Evolutionary conservation across 768 basidiomycete genomes (phyloP).

Genomic region (Lanmaoa rubissima): DNA sequence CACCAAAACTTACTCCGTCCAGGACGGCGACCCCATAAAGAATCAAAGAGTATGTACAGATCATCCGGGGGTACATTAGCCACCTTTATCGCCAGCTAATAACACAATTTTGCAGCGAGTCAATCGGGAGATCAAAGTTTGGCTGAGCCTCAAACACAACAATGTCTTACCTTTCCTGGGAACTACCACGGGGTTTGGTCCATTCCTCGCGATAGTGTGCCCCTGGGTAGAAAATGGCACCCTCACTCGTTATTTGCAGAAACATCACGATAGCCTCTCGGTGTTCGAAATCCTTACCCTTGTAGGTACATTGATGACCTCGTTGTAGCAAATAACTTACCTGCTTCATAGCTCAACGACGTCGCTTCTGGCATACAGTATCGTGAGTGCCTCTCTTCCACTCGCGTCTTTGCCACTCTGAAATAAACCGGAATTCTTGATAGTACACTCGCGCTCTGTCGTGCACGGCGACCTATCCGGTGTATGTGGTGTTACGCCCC

Average conservation of each 20-base stretch:
- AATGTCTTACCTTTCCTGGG: background rate
- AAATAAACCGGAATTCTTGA: background rate
- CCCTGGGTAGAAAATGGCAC: background rate
- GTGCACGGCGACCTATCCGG: constrained; percentile 13
- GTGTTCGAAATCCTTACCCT: background rate
- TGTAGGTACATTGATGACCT: background rate
- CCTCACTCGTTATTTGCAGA: background rate
- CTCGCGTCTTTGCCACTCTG: no score
- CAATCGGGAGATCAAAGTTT: constrained; percentile 2
- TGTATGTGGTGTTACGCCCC: background rate
- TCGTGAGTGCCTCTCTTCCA: background rate
- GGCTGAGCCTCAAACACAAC: background rate
- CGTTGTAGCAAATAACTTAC: background rate
- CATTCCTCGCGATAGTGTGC: background rate
- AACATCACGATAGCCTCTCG: background rate
- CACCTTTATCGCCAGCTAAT: background rate
- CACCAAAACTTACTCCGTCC: constrained; percentile 1
- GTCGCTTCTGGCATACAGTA: constrained; percentile 5
- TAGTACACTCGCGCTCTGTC: constrained; percentile 1
- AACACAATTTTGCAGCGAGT: constrained; percentile 9
- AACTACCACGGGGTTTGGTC: background rate
- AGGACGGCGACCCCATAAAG: constrained; percentile 4
- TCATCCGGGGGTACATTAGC: background rate
- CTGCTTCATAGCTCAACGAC: background rate
- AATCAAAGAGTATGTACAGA: constrained; percentile 5